phyloP scores from a whole-genome alignment of 2,329 filamentous ascomycete genomes.

The Sclerotinia minor region DNA sequence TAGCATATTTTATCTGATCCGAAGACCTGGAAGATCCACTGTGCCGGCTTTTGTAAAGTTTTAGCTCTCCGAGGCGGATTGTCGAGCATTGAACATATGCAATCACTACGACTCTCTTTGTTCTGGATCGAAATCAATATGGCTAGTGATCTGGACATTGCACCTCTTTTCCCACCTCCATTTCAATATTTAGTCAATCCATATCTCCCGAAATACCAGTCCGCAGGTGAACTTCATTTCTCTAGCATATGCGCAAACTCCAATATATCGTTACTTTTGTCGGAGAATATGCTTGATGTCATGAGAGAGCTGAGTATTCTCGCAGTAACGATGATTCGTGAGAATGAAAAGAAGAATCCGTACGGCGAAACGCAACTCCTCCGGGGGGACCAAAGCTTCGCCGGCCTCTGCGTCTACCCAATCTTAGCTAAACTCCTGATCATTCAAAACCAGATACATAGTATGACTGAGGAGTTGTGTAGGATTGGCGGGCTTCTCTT shows the following conservation, averaged over 20 bases:
- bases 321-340: neutral
- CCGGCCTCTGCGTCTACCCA: conserved; percentile 16
- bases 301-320: conserved; percentile 8
- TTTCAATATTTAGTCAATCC: neutral
- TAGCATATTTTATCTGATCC: conserved; percentile 3
- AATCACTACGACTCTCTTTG: neutral
- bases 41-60: conserved; percentile 8
- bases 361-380: neutral
- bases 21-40: conserved; percentile 7
- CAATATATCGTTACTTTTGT: neutral
- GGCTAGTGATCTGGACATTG: neutral
- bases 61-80: conserved; percentile 10
- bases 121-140: conserved; percentile 21
- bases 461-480: conserved; percentile 1
- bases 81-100: conserved; percentile 1
- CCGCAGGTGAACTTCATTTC: neutral
- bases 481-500: conserved; percentile 7
- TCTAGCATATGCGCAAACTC: neutral
- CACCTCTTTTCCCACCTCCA: neutral
- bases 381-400: conserved; percentile 3
- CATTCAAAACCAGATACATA: neutral
- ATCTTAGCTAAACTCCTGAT: neutral
- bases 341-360: neutral
- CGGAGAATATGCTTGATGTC: neutral
- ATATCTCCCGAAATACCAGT: neutral